Evolutionary conservation across 2,329 filamentous ascomycete genomes (phyloP).

Genomic region (Exophiala spinifera): DNA sequence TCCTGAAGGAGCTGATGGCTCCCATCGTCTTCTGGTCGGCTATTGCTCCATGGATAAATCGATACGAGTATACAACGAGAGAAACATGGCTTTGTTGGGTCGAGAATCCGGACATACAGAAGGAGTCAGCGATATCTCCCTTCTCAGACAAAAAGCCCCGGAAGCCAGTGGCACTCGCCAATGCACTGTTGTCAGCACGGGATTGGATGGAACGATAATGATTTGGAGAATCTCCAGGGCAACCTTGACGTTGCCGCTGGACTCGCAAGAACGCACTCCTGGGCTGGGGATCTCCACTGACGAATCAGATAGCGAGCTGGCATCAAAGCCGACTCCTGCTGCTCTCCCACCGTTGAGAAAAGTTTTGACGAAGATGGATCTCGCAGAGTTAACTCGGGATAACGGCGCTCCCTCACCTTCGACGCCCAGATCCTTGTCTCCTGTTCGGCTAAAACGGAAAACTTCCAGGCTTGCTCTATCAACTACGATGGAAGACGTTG

Average conservation of each 20-base stretch:
- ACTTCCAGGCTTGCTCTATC: slow-evolving; percentile 51
- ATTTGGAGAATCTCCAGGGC: slow-evolving; percentile 58
- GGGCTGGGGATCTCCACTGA: slow-evolving; percentile 29
- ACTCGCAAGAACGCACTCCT: slow-evolving; percentile 29
- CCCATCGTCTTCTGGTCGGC: slow-evolving; percentile 67
- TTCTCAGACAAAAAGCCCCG: slow-evolving; percentile 57
- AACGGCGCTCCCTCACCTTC: slow-evolving; percentile 44
- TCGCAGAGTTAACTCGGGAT: slow-evolving; percentile 69
- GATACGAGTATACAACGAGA: slow-evolving; percentile 79
- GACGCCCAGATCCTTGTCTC: slow-evolving; percentile 43
- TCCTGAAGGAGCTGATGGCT: slow-evolving; percentile 40
- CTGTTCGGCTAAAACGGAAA: slow-evolving; percentile 54
- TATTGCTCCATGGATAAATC: slow-evolving; percentile 95
- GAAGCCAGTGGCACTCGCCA: slow-evolving; percentile 46
- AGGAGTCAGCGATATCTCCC: slow-evolving; percentile 78
- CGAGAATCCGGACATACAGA: slow-evolving; percentile 95
- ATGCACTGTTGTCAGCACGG: slow-evolving; percentile 64
- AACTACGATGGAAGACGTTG: slow-evolving; percentile 33
- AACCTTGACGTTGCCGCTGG: slow-evolving; percentile 33
- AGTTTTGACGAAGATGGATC: slow-evolving; percentile 80
- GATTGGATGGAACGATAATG: slow-evolving; percentile 79
- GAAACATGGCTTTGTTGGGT: slow-evolving; percentile 72
- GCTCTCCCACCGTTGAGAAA: slow-evolving; percentile 73
- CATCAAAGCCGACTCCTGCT: slow-evolving; percentile 48
- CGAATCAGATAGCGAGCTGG: slow-evolving; percentile 40